Evolutionary conservation across 2,329 filamentous ascomycete genomes (phyloP), one percentile per base, ranked within the genome.

Genomic region (Tolypocladium nubicola): DNA sequence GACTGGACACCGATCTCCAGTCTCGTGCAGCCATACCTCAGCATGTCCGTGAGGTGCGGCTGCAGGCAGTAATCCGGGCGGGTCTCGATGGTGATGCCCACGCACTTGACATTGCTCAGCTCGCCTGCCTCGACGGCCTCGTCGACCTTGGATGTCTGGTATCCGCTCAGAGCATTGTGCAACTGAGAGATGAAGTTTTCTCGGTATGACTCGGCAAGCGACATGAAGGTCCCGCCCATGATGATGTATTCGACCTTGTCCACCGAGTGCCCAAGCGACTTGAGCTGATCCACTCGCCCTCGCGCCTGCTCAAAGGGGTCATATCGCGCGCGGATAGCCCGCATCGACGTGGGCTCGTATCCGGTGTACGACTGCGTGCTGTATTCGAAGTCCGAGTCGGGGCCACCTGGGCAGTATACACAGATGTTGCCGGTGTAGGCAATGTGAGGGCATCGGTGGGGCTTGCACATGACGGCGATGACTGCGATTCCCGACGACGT

Each of bases 221-320:
- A 97, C 95, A 99, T 99, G 74, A 99, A 99, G 0, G 94, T 99
- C 63, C 94, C 94, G 59, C 94, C 94, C 94, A 99, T 99, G 70
- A 99, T 96, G 69, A 99, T 99, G 73, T 97, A 99, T 76, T 99
- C 94, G 30, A 99, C 94, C 73, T 99, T 99, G 76, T 99, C 94
- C 53, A 99, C 94, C 52, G 90, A 96, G 73, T 99, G 94, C 0
- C 94, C 94, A 0, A 99, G 80, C 2, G 90, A 89, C 72, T 96
- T 95, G 68, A 99, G 90, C 75, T 99, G 94, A 66, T 99, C 95
- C 7, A 99, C 93, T 64, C 94, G 85, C 47, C 94, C 94, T 70
- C 94, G 83, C 19, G 94, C 94, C 76, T 99, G 94, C 73, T 99
- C 94, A 65, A 97, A 99, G 0, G 94, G 94, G 68, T 99, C 95